phyloP scores from a whole-genome alignment of 1,139 yeast genomes.

The Suhomyces terraborum region DNA sequence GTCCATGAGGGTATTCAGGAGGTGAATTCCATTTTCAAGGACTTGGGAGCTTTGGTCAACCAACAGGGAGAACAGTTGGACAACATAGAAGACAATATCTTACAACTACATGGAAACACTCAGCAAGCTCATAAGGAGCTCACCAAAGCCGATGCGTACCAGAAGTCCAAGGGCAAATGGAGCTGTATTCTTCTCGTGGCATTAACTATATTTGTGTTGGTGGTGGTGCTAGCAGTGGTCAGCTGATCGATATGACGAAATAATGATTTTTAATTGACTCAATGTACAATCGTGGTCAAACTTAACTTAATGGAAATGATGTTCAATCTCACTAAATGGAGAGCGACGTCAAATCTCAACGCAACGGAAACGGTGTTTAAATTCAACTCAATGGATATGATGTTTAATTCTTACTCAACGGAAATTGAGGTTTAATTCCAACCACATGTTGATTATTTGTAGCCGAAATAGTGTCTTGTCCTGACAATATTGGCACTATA shows the following conservation, averaged over 20 bases:
- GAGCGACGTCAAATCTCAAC: too few relatives aligned
- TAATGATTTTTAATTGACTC: too few relatives aligned
- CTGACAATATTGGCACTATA: not conserved
- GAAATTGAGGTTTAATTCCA: too few relatives aligned
- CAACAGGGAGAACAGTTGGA: slow-evolving; percentile 88
- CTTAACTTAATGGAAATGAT: not conserved
- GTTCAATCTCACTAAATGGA: too few relatives aligned
- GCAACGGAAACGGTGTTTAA: too few relatives aligned
- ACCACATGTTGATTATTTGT: not conserved
- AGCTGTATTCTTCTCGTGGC: slow-evolving; percentile 62
- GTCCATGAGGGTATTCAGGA: slow-evolving; percentile 80
- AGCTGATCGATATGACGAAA: slow-evolving; percentile 24
- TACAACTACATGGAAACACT: slow-evolving; percentile 64
- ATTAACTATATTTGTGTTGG: slow-evolving; percentile 38
- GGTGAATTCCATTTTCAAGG: slow-evolving; percentile 81
- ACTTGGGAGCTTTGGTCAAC: slow-evolving; percentile 70
- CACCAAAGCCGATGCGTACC: slow-evolving; percentile 72
- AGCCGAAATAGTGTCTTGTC: not conserved
- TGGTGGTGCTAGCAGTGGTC: slow-evolving; percentile 41
- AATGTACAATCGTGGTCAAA: too few relatives aligned
- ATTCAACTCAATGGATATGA: too few relatives aligned
- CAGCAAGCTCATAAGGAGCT: slow-evolving; percentile 73
- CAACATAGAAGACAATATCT: slow-evolving; percentile 76
- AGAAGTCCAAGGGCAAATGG: slow-evolving; percentile 70
- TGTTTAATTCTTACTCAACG: too few relatives aligned